Evolutionary conservation across 108 stramenopile species (phyloP), one percentile per base, ranked within the genome.

Genomic region (Stephanodiscus minutulus): DNA sequence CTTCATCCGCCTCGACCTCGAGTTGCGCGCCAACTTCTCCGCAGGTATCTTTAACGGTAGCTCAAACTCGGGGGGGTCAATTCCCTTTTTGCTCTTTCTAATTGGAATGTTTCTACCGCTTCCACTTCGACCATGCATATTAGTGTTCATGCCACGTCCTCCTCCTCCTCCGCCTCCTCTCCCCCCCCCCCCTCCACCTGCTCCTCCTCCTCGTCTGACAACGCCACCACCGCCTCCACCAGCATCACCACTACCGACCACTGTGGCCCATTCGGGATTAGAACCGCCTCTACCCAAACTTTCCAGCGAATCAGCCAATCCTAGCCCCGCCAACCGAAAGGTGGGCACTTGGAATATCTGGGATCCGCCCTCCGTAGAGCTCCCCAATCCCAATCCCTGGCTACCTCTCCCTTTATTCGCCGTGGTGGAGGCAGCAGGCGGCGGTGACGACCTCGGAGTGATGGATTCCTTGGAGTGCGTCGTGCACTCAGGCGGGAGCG

Each of bases 1-100:
- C 61, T 66, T 57, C 10, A 68, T 79, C n/a, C 68, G 57, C 67
- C 66, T 70, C 18, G 70, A 72, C 18, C 66, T 49, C 1, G 71
- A 69, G 31, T 72, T 72, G 28, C 46, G 36, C 8, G 70, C 71
- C 1, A 66, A 61, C 25, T 79, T 70, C 50, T 79, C 71, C 6
- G 50, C 17, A 8, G n/a, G 0, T 18, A 18, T 31, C 7, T 49
- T 31, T 0, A 58, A 13, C 7, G 65, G 20, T 18, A 33, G 2
- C 24, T 46, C 52, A 41, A 31, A 15, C 55, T 66, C 73, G 46
- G 73, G 73, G 6, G 73, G 73, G 48, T 74, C 73, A 13, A 65
- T n/a, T 36, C 43, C 73, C 15, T 58, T 58, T 31, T 58, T 58
- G 29, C 29, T 58, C 9, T 1, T 58, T 25, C 24, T 12, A 13